Percentiles rank a stretch among this genome's conserved stretches.
Conservation (phyloP, 306 rosid genomes). For the cucumber (Cucumis sativus) region Cucumber_9930_V3 NC_026659.2:30721501-30722000, state of each 20-base stretch:
- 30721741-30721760: background rate
- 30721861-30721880: background rate
- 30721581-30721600: background rate
- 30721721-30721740: background rate
- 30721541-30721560: constrained; percentile 13
- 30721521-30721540: constrained; percentile 58
- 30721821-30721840: background rate
- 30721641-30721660: background rate
- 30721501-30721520: constrained; percentile 95
- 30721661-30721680: background rate
- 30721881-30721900: background rate
- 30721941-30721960: background rate
- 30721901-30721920: background rate
- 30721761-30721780: background rate
- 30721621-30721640: background rate
- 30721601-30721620: background rate
- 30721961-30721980: background rate
- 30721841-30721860: background rate
- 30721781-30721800: background rate
- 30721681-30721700: background rate
- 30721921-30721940: background rate
- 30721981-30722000: background rate
- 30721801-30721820: background rate
- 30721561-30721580: background rate
- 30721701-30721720: background rate